phyloP scores from a whole-genome alignment of 257 asterid genomes.

The Anisodus tanguticus region DNA sequence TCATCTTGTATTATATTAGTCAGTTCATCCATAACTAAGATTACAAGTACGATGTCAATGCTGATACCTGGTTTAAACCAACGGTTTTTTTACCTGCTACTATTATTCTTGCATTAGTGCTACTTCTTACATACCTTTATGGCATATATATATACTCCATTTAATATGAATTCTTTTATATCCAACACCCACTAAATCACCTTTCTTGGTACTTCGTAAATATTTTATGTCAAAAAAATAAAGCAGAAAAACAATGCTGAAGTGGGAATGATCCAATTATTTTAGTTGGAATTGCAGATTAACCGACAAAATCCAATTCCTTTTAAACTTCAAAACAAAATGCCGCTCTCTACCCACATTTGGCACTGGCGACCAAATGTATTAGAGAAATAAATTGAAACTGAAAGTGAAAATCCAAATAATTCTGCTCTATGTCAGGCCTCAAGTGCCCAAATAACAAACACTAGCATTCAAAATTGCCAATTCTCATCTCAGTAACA shows the following conservation, averaged over 20 bases:
- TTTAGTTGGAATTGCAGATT: not conserved
- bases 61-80: not conserved
- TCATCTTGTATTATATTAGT: not conserved
- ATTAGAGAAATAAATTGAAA: not conserved
- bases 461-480: not conserved
- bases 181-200: not conserved
- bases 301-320: not conserved
- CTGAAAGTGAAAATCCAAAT: not conserved
- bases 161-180: not conserved
- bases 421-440: not conserved
- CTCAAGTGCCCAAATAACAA: not conserved
- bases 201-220: not conserved
- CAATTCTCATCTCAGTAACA: not conserved
- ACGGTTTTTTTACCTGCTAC: not conserved
- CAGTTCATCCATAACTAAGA: not conserved
- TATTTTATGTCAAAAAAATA: not conserved
- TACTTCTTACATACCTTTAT: slow-evolving; percentile 12
- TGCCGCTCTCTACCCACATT: slow-evolving; percentile 24
- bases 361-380: not conserved
- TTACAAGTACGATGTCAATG: not conserved
- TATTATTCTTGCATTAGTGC: not conserved
- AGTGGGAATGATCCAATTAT: slow-evolving; percentile 13
- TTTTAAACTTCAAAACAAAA: not conserved
- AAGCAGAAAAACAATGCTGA: not conserved
- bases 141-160: not conserved